Base-by-base conservation (phyloP, 2,329 filamentous ascomycete species). In the Curvularia sp. region DNA sequence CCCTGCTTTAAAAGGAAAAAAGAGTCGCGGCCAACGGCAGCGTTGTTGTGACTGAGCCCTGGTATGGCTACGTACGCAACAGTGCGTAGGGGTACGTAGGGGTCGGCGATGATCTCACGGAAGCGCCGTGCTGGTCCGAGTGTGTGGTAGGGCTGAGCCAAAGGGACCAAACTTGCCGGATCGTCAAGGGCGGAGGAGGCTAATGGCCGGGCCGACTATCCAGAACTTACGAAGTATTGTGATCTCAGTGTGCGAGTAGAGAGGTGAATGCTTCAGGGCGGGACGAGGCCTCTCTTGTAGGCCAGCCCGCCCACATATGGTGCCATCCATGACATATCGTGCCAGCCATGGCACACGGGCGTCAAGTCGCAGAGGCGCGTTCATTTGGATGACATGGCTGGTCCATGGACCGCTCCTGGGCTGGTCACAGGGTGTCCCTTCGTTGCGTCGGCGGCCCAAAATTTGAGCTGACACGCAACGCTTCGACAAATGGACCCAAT, bases 401-500 rank as follows among this genome's bases (percentile, higher is more conserved):
- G 62, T 61, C 64, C 69, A 67, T 65, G 61, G 61, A 58, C 65
- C 62, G 58, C 50, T 59, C 70, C 70, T 70, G 64, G 69, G 53
- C 70, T 57, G 64, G 62, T 66, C 69, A 71, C 71, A 69, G 59
- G 66, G 66, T 60, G 22, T 60, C 65, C 64, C 61, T 61, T 46
- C 39, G 59, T 64, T 57, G 63, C 65, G 62, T 64, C 63, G 61
- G 47, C 65, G 59, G 62, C 63, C 63, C 58, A 64, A 62, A 60
- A 61, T 64, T 69, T 59, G 66, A 71, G 69, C 70, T 70, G 69
- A 72, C 68, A 67, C 67, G 67, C 69, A 68, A 63, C 58, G 50
- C 60, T 64, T 61, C 60, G 60, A 62, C 60, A 62, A 58, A 54
- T 44, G 55, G 54, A 58, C 53, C 58, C 50, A 48, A 44, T 53